Evolutionary conservation across 2,329 filamentous ascomycete species (phyloP), one percentile per base, ranked within the genome.

Genomic region (Corniculantispora saksenae): DNA sequence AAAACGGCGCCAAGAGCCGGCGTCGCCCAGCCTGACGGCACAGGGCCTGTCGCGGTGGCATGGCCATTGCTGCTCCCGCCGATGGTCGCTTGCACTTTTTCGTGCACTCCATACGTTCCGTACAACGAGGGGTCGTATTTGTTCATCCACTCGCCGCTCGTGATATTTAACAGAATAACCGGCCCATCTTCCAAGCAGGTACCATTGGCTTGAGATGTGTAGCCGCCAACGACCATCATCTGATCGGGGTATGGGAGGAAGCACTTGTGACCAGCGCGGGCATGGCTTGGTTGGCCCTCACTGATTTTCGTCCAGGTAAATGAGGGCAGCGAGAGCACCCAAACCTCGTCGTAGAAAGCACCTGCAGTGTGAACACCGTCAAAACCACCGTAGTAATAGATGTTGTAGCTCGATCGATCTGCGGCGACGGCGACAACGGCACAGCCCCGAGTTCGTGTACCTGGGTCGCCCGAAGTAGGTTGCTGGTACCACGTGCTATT

Each of bases 361-460:
- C 76, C 66, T 0, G 53, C 60, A 0, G 66, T 32, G 64, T 83
- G 65, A 7, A 88, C 69, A 0, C 85, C 87, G 65, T 87, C 78
- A 72, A 90, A 94, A 0, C 92, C 92, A 19, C 91, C 92, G 70
- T 93, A 95, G 78, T 92, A 92, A 80, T 94, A 94, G 58, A 96
- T 89, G 73, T 94, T 93, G 76, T 90, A 91, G 66, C 89, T 93
- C 13, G 90, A 91, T 40, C 82, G 83, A 72, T 93, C 91, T 53
- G 86, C 81, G 17, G 91, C 89, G 0, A 87, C 81, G n/a, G 87
- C 91, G 1, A 92, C 86, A 0, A 93, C 89, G 3, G 91, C 89
- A 72, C 92, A 95, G 73, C 90, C 82, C 82, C 90, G 74, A 77
- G 91, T 73, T 76, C 85, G 75, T 3, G 87, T 79, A 0, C 87